Base-by-base conservation (phyloP, 768 basidiomycete species). In the Rossbeevera mucosa region DNA sequence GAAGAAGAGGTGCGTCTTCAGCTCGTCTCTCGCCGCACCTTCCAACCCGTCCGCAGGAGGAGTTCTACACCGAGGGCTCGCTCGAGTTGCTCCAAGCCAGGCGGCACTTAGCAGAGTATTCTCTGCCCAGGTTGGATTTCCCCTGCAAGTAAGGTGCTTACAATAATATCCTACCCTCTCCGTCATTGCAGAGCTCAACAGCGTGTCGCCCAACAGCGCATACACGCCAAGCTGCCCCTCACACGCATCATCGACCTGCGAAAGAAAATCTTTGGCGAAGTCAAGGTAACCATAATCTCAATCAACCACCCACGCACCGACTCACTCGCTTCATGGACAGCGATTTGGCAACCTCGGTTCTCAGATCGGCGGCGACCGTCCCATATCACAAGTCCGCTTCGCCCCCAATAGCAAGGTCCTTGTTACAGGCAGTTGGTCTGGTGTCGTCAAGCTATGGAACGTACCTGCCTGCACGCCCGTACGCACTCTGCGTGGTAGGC, bases 341-440 rank as follows among this genome's bases (percentile, higher is more conserved):
- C 89, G 85, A 70, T 94, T 90, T 69, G 78, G 83, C 44, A 95
- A 94, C 62, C 81, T 98, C 42, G 96, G 96, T 21, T 97, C 96
- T 0, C 95, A 98, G 77, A 94, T 98, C 59, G 96, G 94, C 50
- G 96, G 97, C 68, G 94, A 96, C 59, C 81, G 96, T 40, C 94
- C 96, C 1, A 82, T 98, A 58, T 88, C 93, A 2, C 86, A 89
- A 72, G 91, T 97, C 25, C 87, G 96, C 33, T 98, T 98, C 69
- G 83, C 95, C 3, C 96, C 96, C 7, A 89, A 97, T 66, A 88
- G 87, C 66, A 72, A 89, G 63, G 78, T 88, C 52, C 80, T 97
- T 44, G 89, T 93, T 4, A 95, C 95, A 2, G 94, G 89, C 11
- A 94, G 91, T 59, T 99, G 96, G 96, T 91, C 94, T 25, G 96